These are phyloP conservation scores for Leccinellum albellum DNA, from an alignment of 768 basidiomycete genomes.

Conservation along the genomic window DNA sequence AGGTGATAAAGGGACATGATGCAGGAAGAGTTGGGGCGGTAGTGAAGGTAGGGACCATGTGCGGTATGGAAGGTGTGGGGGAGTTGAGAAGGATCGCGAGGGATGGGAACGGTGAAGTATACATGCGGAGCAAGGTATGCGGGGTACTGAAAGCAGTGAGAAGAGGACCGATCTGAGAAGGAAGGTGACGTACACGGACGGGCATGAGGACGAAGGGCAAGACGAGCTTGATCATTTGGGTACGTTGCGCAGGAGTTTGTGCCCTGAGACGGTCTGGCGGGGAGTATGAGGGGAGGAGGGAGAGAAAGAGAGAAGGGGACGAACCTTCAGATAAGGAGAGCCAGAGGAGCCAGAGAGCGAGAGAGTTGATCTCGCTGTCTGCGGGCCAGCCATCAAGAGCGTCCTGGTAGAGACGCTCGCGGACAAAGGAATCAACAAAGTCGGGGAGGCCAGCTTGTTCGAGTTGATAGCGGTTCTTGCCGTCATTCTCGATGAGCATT, in stretches of 20 bases:
- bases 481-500: slow-evolving; percentile 66
- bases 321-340: slow-evolving; percentile 49
- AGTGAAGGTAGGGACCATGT: slow-evolving; percentile 48
- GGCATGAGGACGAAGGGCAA: slow-evolving; percentile 48
- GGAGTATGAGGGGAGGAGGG: slow-evolving; percentile 15
- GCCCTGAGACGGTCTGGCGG: slow-evolving; percentile 28
- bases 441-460: slow-evolving; percentile 45
- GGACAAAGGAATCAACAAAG: slow-evolving; percentile 45
- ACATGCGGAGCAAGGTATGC: slow-evolving; percentile 57
- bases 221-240: slow-evolving; percentile 32
- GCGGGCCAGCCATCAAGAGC: slow-evolving; percentile 52
- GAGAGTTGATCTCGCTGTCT: slow-evolving; percentile 46
- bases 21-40: slow-evolving; percentile 35
- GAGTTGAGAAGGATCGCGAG: slow-evolving; percentile 9
- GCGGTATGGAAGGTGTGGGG: slow-evolving; percentile 32
- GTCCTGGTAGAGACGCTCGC: slow-evolving; percentile 43
- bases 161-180: background rate
- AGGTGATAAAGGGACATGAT: slow-evolving; percentile 29
- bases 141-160: slow-evolving; percentile 42
- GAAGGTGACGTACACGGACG: slow-evolving; percentile 37
- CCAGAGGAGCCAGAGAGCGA: slow-evolving; percentile 65
- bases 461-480: slow-evolving; percentile 57
- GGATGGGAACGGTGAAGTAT: slow-evolving; percentile 54
- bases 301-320: slow-evolving; percentile 14
- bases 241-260: slow-evolving; percentile 27